Evolutionary conservation across 1,139 yeast species (phyloP), one percentile per base, ranked within the genome.

Genomic region (Neolecta irregularis): DNA sequence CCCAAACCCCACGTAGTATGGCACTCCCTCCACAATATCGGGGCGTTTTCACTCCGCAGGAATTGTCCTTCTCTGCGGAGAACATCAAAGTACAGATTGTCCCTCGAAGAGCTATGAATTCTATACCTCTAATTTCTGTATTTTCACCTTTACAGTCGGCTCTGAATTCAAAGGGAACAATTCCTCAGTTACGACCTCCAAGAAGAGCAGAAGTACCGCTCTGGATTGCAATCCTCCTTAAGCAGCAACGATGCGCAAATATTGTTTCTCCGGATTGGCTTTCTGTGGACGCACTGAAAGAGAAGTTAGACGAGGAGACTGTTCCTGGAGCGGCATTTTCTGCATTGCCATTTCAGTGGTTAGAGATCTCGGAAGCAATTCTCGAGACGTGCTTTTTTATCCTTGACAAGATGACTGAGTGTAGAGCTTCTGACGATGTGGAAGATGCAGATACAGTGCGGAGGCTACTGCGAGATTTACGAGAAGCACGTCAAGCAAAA

Each of bases 191-290:
- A 43, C 55, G 71, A 37, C 83, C 93, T 2, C 67, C 79, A 67
- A 67, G 77, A 44, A 64, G 88, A 39, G 70, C 67, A 22, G 62
- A 67, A 33, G 73, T 88, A 0, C 93, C 95, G 0, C 47, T 88
- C 3, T 88, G 98, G 98, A 62, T 80, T 17, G 96, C 95, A 0
- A 54, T 83, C 9, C 61, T 85, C 12, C 60, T 88, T 37, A 81
- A 81, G 50, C 72, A 76, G 32, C 96, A 88, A 53, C 75, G 73
- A 34, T 75, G 85, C 46, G 81, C 96, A 54, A 75, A 74, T 43
- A 73, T 88, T 3, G 74, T 83, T 5, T 75, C 85, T 7, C 99
- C 99, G 0, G 64, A 61, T 2, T 88, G 99, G 99, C 62, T 88
- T n/a, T 66, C 64, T 11, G 56, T 68, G 35, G 59, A 61, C n/a